Evolutionary conservation across 805 yeast species (phyloP), one percentile per base, ranked within the genome.

Genomic region (Jamesozyma jinghongensis): DNA sequence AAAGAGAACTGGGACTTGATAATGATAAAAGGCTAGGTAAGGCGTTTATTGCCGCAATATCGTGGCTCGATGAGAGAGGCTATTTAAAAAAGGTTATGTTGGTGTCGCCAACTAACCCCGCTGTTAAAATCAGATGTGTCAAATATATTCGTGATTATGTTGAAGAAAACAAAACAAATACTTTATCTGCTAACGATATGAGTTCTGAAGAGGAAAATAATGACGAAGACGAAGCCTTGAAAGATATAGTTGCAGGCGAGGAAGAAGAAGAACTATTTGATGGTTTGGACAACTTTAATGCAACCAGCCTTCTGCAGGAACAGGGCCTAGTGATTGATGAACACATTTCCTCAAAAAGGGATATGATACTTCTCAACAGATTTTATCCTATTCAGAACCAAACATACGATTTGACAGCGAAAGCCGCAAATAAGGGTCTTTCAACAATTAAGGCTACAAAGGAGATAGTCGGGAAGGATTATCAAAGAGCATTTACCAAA

Each of bases 381-480:
- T 67, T 77, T 40, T 80, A 71, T 48, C 88, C 95, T 0, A 46
- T 79, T 0, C 79, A 76, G 30, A 73, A 69, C 45, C 95, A 85
- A 56, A 59, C 84, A 0, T 76, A 66, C 52, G 76, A 75, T 38
- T 42, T 69, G 3, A 70, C 78, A 1, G 52, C 56, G 5, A 48
- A 59, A 1, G 44, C 67, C 4, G 75, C 71, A 0, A 50, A 53
- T 0, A 54, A 57, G 0, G 95, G 95, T 0, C 62, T 75, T 1
- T 69, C 87, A 0, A 71, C 81, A 0, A 76, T 77, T 64, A 77
- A 74, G 5, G 52, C 84, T 1, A 61, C 69, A 4, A 60, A 66
- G 3, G 51, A 49, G 3, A 41, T 85, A 1, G 68, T 76, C 7
- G 95, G 95, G 0, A 56, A 56, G 5, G 63, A 68, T 16, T 81